These are phyloP conservation scores for Globisporangium perplexum DNA, from an alignment of 352 stramenopile genomes.

Conservation along the genomic window DNA sequence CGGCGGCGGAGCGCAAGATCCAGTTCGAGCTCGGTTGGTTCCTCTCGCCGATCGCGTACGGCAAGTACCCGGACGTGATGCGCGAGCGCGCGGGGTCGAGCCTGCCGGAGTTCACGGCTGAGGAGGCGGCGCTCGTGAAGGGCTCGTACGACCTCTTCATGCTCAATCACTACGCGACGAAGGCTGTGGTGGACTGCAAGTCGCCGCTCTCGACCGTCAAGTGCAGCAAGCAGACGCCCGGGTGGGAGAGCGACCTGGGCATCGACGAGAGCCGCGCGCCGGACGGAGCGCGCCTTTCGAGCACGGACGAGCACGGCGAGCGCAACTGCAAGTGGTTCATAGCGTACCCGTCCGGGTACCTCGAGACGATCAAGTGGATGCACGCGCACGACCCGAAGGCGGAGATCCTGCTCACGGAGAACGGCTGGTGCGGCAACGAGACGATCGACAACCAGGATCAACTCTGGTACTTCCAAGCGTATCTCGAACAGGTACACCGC, in stretches of 20 bases:
- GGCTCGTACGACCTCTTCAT: slow-evolving; percentile 93
- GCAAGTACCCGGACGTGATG: slow-evolving; percentile 92
- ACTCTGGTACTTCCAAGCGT: slow-evolving; percentile 49
- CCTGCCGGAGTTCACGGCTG: slow-evolving; percentile 83
- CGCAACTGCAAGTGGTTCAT: slow-evolving; percentile 31
- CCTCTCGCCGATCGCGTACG: slow-evolving; percentile 80
- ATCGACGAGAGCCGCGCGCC: slow-evolving; percentile 48
- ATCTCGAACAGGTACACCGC: slow-evolving; percentile 52
- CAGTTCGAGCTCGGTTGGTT: slow-evolving; percentile 92
- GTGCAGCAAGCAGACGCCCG: slow-evolving; percentile 25
- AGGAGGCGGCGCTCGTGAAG: slow-evolving; percentile 62
- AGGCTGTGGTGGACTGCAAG: slow-evolving; percentile 46
- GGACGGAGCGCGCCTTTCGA: no score
- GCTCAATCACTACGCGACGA: slow-evolving; percentile 92
- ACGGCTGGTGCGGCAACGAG: slow-evolving; percentile 53
- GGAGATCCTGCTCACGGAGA: slow-evolving; percentile 62
- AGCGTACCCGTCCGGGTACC: slow-evolving; percentile 43
- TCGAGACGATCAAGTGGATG: slow-evolving; percentile 64
- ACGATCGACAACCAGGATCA: slow-evolving; percentile 44
- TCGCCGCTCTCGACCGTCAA: slow-evolving; percentile 21
- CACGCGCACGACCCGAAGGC: slow-evolving; percentile 38
- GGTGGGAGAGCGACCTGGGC: slow-evolving; percentile 41
- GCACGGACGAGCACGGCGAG: no score
- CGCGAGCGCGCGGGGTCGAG: slow-evolving; percentile 58
- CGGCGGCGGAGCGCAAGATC: slow-evolving; percentile 75